Evolutionary conservation across 768 basidiomycete species (phyloP).

Genomic region (Gautieria morchelliformis): DNA sequence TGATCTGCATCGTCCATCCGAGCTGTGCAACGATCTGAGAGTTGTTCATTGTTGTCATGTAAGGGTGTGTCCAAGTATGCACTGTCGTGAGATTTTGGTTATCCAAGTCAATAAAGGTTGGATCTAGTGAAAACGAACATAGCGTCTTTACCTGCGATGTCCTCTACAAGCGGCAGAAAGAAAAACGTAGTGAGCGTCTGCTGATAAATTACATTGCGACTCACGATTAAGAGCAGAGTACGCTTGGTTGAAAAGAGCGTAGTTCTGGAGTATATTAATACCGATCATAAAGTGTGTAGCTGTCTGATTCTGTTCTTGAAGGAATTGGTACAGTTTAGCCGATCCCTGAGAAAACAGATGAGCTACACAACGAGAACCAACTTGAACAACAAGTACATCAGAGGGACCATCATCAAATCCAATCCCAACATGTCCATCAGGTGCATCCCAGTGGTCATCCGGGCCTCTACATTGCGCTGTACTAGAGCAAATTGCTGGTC

Average conservation of each 20-base stretch:
- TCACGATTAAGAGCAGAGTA: slow-evolving; percentile 18
- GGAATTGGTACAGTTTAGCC: slow-evolving; percentile 49
- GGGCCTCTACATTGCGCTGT: slow-evolving; percentile 56
- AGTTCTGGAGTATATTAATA: slow-evolving; percentile 53
- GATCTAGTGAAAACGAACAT: neutral
- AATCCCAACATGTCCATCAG: slow-evolving; percentile 52
- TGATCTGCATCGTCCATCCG: slow-evolving; percentile 73
- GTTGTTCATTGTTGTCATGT: slow-evolving; percentile 73
- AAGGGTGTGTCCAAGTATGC: slow-evolving; percentile 67
- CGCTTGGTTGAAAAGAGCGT: slow-evolving; percentile 43
- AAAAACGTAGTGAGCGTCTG: neutral
- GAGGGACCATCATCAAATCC: slow-evolving; percentile 80
- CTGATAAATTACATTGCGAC: slow-evolving; percentile 11
- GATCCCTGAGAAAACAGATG: slow-evolving; percentile 19
- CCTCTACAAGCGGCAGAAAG: slow-evolving; percentile 15
- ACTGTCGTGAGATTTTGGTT: slow-evolving; percentile 10
- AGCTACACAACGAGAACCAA: neutral
- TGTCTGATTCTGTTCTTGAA: slow-evolving; percentile 51
- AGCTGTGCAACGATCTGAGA: slow-evolving; percentile 62
- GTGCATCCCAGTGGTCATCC: slow-evolving; percentile 71
- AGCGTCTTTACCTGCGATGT: slow-evolving; percentile 21
- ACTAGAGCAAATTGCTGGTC: slow-evolving; percentile 61
- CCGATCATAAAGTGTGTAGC: slow-evolving; percentile 92
- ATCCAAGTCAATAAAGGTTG: neutral
- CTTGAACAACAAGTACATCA: slow-evolving; percentile 23